Percentiles rank a stretch among this genome's conserved stretches.
phyloP scores from a whole-genome alignment of 2,329 filamentous ascomycete species.

The Diaporthe sp. region DNA sequence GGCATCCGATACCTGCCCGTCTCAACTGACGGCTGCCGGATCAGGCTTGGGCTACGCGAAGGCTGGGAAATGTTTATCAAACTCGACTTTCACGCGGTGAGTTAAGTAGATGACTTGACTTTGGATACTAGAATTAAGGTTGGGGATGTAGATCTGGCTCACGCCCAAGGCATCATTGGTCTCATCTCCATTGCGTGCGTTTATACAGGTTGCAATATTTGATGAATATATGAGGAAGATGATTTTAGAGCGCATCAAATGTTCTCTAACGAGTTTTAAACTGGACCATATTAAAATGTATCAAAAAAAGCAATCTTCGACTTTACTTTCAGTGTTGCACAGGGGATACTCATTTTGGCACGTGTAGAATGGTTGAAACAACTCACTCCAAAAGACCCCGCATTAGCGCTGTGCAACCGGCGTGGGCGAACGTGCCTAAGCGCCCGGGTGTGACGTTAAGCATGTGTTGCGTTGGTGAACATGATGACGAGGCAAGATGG shows the following conservation, averaged over 20 bases:
- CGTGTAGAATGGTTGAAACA: slow-evolving; percentile 4
- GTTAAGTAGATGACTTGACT: background rate
- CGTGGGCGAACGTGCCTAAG: background rate
- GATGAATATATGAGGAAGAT: no score
- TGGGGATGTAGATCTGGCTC: background rate
- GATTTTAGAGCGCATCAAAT: background rate
- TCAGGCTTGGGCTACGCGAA: background rate
- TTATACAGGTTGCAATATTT: background rate
- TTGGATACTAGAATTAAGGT: background rate
- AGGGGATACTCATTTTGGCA: background rate
- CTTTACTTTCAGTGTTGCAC: background rate
- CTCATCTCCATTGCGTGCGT: background rate
- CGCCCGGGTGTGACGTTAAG: background rate
- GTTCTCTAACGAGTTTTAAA: no score
- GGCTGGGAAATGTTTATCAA: background rate
- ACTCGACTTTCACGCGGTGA: background rate
- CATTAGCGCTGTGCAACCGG: slow-evolving; percentile 16
- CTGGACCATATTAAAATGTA: background rate
- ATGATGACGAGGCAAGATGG: background rate
- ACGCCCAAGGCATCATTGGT: background rate
- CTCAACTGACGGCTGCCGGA: background rate
- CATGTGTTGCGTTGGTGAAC: background rate
- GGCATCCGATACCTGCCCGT: background rate
- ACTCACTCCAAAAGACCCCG: background rate
- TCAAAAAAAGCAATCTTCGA: background rate